These are phyloP conservation scores for Chalciporus sphaerocephalus DNA, from an alignment of 768 basidiomycete genomes.

Conservation along the genomic window DNA sequence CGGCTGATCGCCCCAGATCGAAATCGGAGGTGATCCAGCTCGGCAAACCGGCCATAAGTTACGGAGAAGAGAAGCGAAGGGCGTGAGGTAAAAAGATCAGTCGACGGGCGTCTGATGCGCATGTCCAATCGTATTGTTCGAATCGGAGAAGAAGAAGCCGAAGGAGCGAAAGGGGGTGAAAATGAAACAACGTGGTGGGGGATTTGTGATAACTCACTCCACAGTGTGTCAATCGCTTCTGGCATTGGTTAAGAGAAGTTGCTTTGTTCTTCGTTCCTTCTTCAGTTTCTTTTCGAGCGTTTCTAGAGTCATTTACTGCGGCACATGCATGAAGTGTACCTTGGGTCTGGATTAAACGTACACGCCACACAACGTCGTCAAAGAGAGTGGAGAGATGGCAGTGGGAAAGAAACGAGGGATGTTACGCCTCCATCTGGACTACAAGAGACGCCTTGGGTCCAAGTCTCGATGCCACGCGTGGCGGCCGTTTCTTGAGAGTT, in stretches of 20 bases:
- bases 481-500: background rate
- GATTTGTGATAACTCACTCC: conserved; percentile 14
- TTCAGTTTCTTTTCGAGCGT: background rate
- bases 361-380: background rate
- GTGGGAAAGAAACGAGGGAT: background rate
- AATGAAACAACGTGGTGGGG: background rate
- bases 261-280: no score
- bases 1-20: background rate
- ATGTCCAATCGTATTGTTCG: background rate
- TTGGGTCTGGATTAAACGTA: background rate
- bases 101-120: background rate
- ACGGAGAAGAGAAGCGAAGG: conserved; percentile 7
- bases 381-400: background rate
- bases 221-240: conserved; percentile 4
- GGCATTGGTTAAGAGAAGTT: no score
- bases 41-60: conserved; percentile 4
- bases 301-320: background rate
- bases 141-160: conserved; percentile 1
- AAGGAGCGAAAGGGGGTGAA: no score
- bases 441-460: background rate
- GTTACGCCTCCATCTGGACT: background rate
- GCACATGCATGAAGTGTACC: background rate
- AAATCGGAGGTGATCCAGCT: conserved; percentile 3
- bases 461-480: background rate
- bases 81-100: background rate